Evolutionary conservation across 2,329 filamentous ascomycete species (phyloP).

Genomic region (Penicillium sp.): DNA sequence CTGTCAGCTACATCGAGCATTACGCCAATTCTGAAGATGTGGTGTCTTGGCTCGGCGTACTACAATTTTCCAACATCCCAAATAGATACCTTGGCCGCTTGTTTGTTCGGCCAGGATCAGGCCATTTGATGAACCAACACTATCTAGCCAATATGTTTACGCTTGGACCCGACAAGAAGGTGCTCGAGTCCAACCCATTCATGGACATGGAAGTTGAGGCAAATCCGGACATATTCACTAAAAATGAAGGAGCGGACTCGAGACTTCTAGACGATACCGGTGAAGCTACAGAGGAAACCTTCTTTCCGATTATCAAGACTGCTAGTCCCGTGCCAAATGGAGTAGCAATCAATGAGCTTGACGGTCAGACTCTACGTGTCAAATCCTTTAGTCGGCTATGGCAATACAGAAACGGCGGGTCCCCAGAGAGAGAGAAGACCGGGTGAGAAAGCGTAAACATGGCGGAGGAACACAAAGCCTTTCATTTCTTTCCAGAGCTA

Average conservation of each 20-base stretch:
- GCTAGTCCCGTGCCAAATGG: background rate
- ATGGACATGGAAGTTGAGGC: constrained; percentile 35
- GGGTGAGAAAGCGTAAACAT: background rate
- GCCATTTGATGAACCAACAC: constrained; percentile 49
- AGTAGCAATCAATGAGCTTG: background rate
- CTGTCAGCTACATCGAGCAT: constrained; percentile 73
- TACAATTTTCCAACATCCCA: constrained; percentile 61
- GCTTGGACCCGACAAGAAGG: constrained; percentile 27
- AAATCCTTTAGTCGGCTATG: constrained; percentile 43
- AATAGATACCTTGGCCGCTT: constrained; percentile 54
- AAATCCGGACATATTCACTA: background rate
- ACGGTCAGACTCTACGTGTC: constrained; percentile 23
- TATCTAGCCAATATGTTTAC: constrained; percentile 49
- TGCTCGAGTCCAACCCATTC: constrained; percentile 36
- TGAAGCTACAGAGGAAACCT: constrained; percentile 13
- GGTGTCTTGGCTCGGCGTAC: constrained; percentile 71
- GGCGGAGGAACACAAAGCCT: background rate
- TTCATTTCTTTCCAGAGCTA: background rate
- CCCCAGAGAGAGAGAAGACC: constrained; percentile 12
- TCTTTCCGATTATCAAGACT: constrained; percentile 10
- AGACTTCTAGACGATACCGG: background rate
- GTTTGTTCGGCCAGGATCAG: constrained; percentile 46
- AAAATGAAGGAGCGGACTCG: background rate
- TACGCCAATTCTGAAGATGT: constrained; percentile 75
- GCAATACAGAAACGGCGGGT: constrained; percentile 42